A percentile compares a stretch with the other conserved stretches of the same genome.
Evolutionary conservation across 2,329 filamentous ascomycete species (phyloP).

Genomic region (Talaromyces sp.): DNA sequence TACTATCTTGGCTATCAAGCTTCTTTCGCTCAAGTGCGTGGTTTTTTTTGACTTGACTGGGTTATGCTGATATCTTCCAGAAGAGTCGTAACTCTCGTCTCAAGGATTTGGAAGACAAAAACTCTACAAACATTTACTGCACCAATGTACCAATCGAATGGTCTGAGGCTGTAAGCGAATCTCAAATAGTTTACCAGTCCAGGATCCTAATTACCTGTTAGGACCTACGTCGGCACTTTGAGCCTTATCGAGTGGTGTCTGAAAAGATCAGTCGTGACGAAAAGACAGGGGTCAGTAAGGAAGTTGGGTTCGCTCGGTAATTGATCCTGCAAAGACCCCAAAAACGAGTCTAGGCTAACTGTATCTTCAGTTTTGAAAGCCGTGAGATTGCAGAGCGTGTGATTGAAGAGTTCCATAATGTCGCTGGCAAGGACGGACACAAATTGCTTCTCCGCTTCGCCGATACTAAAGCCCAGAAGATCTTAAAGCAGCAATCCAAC

Average conservation of each 20-base stretch:
- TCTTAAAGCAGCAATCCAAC: constrained; percentile 92
- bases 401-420: constrained; percentile 80
- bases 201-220: constrained; percentile 38
- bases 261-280: constrained; percentile 92
- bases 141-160: constrained; percentile 91
- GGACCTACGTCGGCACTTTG: constrained; percentile 65
- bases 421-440: constrained; percentile 72
- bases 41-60: constrained; percentile 3
- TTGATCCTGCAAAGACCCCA: neutral
- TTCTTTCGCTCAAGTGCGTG: constrained; percentile 79
- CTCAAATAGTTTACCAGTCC: neutral
- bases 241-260: constrained; percentile 67
- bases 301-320: constrained; percentile 94
- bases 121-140: constrained; percentile 94
- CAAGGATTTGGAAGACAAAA: constrained; percentile 87
- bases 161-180: constrained; percentile 72
- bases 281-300: constrained; percentile 82
- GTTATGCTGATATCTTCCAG: constrained; percentile 42
- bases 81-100: constrained; percentile 98
- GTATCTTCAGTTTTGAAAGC: constrained; percentile 68
- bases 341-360: constrained; percentile 18
- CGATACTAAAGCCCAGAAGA: constrained; percentile 94
- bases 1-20: constrained; percentile 94
- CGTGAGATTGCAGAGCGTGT: constrained; percentile 89
- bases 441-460: constrained; percentile 94